Evolutionary conservation across 495 filamentous ascomycete species (phyloP), one percentile per base, ranked within the genome.

Genomic region (Aspergillus wentii): DNA sequence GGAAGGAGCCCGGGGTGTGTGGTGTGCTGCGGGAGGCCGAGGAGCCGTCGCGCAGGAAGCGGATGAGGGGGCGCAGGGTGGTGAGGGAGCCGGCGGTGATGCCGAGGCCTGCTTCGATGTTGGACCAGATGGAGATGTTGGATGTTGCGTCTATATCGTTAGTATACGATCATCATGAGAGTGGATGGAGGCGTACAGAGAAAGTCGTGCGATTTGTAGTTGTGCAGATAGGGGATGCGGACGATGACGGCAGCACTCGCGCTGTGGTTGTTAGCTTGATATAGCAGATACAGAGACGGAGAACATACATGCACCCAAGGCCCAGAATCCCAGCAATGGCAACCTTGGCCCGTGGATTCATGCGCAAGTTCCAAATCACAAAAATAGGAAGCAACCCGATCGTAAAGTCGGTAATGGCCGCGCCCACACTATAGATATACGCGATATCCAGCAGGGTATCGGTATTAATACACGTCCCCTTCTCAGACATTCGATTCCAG

Each of bases 61-160:
- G 54, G 42, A 74, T 46, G 0, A 69, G 40, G 2, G 66, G 66
- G 8, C 64, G 58, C 11, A 67, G 33, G 1, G 58, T 61, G 9
- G 57, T 54, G n/a, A 70, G 57, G 33, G 56, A 61, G 9, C 57
- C 66, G 3, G 62, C 61, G 0, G 61, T 58, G 34, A 70, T 65
- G 33, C 62, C 66, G 13, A 68, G 50, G 17, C 55, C 50, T 1
- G 54, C 53, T 42, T 69, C 64, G 35, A 65, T 41, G 28, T 59
- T 60, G 16, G 59, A 62, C 63, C 64, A 69, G 35, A 68, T 64
- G 27, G 56, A 55, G 27, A 66, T 56, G 21, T 63, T 48, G 38
- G 52, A 54, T 15, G 59, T 61, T 16, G 52, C 44, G 28, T 59
- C 58, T 64, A 33, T 2, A 23, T 3, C 5, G 9, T 30, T 30